Percentiles rank a stretch among this genome's conserved stretches.
phyloP scores from a whole-genome alignment of 345 rosid genomes.

The Eucalyptus sp. region DNA sequence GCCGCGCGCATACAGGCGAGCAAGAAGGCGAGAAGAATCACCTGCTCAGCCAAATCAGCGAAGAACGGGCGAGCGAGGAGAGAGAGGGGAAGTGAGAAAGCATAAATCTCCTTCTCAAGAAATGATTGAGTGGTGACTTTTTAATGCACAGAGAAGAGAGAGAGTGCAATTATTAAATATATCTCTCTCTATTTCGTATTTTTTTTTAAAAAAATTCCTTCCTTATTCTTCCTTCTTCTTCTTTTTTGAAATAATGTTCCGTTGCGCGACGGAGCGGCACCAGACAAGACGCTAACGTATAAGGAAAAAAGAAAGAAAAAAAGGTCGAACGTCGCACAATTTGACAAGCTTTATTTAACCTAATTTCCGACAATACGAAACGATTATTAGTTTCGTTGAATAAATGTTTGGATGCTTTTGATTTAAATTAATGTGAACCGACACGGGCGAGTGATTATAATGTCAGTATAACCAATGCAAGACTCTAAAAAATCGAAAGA shows the following conservation, averaged over 20 bases:
- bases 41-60: neutral
- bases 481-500: rapidly evolving
- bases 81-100: neutral
- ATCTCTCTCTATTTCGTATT: neutral
- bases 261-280: neutral
- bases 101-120: neutral
- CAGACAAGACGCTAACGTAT: neutral
- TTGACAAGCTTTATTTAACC: neutral
- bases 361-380: neutral
- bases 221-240: no score
- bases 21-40: neutral
- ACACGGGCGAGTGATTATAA: rapidly evolving
- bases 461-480: rapidly evolving
- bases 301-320: rapidly evolving
- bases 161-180: neutral
- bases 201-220: neutral
- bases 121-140: neutral
- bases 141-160: neutral
- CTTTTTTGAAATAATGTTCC: neutral
- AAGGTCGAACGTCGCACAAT: neutral
- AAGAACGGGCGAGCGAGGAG: neutral
- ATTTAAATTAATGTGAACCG: neutral
- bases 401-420: neutral
- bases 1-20: neutral
- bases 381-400: neutral